Base-by-base conservation (phyloP, 495 filamentous ascomycete genomes). In the Podospora conica region DNA sequence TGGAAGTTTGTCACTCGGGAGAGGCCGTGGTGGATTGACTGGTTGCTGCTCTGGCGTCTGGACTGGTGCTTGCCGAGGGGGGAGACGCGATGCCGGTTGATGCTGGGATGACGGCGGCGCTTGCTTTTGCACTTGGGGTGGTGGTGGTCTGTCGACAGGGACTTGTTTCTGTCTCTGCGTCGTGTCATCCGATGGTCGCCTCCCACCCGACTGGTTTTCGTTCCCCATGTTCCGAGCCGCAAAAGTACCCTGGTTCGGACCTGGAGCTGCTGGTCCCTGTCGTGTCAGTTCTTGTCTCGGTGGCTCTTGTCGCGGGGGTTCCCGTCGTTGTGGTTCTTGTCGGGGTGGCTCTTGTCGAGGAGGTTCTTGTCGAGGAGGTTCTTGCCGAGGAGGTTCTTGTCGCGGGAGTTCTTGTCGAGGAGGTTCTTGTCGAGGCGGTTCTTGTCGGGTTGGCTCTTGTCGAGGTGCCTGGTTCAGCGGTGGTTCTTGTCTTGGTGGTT, bases 31-130 rank as follows among this genome's bases (percentile, higher is more conserved):
- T 58, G 53, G 12, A 6, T 48, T 48, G 8, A 8, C 33, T 5
- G 33, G 33, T 55, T 63, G 65, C n/a, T 21, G 54, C 9, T 63
- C 58, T 9, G 57, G 58, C n/a, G 62, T 61, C 18, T 65, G 58
- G 15, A 21, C 18, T 12, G 56, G 63, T 11, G 2, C 6, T 48
- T 27, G 62, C 21, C 61, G 54, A 11, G 48, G 23, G 18, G 56
- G 62, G 18, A 59, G 58, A 22, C 29, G 58, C 3, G 40, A 48
- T 2, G 40, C 40, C 40, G 40, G 18, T 3, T 66, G 58, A 0
- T 55, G 59, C 6, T 60, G 63, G 2, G 20, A 7, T 5, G 15
- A 24, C 18, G n/a, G 60, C 8, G n/a, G 56, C 28, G 58, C 31
- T 12, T 57, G 31, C 40, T 28, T 31, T 27, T 33, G 64, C 25